Evolutionary conservation across 805 yeast genomes (phyloP), one percentile per base, ranked within the genome.

Genomic region (Kazachstania africana): DNA sequence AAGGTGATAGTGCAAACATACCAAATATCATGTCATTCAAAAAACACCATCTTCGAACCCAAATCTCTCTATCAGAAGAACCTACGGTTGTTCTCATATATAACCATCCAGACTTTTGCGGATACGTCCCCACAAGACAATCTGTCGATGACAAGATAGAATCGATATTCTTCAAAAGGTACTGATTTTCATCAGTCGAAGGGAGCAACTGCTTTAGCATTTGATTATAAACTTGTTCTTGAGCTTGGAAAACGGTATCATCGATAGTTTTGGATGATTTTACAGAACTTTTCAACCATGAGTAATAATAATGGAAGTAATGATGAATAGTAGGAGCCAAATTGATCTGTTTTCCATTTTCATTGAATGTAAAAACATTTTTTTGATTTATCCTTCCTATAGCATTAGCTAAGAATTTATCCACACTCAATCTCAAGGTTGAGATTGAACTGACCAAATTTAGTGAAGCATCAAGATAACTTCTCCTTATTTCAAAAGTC

Each of bases 1-100:
- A 65, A 0, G 82, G 78, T 24, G 87, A 70, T 16, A 80, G 55
- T 3, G 70, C 60, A 22, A 91, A 64, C 39, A 83, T 60, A 0
- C 97, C 97, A 58, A 87, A 79, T 3, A 82, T 63, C 0, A 91
- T 94, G 29, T 72, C 72, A 44, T 78, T 79, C 8, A 88, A 62
- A 47, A 80, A 88, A 2, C 51, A 41, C 96, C 96, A 87, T 35
- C 94, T 62, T 36, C 75, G 66, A 1, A 75, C 79, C 96, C 96
- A 88, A 1, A 71, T 60, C 10, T 68, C 68, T 36, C 77, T 66
- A 12, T 67, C 57, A 10, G 26, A 33, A 13, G 15, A 15, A 2
- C 73, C 76, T 3, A 60, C 62, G 28, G 62, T 56, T 1, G 88
- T 75, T 47, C 78, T 81, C 72, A 87, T 68, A 43, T 70, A 76